Evolutionary conservation across 441 rosid species (phyloP), one percentile per base, ranked within the genome.

Genomic region (Syzygium syzygioides): DNA sequence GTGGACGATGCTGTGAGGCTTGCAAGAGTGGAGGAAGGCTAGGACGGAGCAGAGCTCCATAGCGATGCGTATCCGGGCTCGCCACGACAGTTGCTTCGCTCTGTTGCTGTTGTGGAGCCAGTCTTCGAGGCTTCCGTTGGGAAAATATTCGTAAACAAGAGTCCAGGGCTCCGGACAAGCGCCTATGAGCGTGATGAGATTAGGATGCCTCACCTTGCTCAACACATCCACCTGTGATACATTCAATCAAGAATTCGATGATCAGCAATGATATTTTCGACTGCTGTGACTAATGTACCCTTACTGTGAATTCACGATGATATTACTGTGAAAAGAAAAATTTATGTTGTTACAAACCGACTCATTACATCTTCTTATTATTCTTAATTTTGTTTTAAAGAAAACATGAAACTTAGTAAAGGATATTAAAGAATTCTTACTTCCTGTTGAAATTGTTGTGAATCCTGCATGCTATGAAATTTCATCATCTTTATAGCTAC

Each of bases 101-200:
- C 95, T 95, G 90, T 94, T 97, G 89, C 60, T 91, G 91, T 97
- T 95, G 93, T 86, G 91, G 86, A 98, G 95, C 88, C 98, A 94
- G 87, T 98, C 99, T 92, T 96, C 98, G 68, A 98, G 98, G 91
- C 97, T 96, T 88, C 98, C 99, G 91, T 95, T 95, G 23, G 98
- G 94, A 88, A 95, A 93, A 91, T 93, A 96, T 92, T 97, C 99
- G 26, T 98, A 98, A 87, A 98, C 84, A 20, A 98, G 99, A 91
- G 96, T 89, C 94, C 97, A 96, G 26, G 94, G 95, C 87, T 98
- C 98, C 20, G 99, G 98, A 91, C 99, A 98, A 86, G 97, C 93
- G 90, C 99, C 99, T 88, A 98, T 86, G 11, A 98, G 95, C 37
- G 96, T 95, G 80, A 98, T 94, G 84, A 98, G 93, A 93, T 98